Percentiles rank a stretch among this genome's conserved stretches.
phyloP scores from a whole-genome alignment of 768 basidiomycete genomes.

The Stropharia rugosoannulata region DNA sequence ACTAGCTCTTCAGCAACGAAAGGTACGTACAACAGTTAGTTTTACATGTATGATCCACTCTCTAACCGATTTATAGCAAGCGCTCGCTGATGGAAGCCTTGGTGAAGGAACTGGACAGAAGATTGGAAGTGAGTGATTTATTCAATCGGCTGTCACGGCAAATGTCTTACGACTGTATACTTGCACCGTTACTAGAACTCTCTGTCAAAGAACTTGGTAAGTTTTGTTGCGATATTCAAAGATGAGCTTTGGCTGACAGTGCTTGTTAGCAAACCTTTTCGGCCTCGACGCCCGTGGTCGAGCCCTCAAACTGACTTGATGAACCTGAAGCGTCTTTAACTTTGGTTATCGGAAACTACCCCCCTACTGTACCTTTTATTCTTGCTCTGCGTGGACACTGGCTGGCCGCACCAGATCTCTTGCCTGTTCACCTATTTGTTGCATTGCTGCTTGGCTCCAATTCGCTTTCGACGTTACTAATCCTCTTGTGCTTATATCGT shows the following conservation, averaged over 20 bases:
- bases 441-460: too few species aligned
- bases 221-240: conserved; percentile 5
- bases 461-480: too few species aligned
- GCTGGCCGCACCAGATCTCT: too few species aligned
- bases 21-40: conserved; percentile 30
- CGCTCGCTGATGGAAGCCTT: conserved; percentile 57
- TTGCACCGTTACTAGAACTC: conserved; percentile 30
- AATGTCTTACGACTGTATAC: background rate
- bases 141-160: background rate
- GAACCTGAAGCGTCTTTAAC: too few species aligned
- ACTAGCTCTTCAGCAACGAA: conserved; percentile 58
- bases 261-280: conserved; percentile 39
- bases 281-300: conserved; percentile 32
- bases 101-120: conserved; percentile 64
- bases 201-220: conserved; percentile 50
- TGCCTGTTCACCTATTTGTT: too few species aligned
- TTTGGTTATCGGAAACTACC: too few species aligned
- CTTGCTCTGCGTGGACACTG: too few species aligned
- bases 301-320: background rate
- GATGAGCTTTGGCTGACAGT: background rate
- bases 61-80: conserved; percentile 33
- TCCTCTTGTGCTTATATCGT: too few species aligned
- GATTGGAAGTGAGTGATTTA: conserved; percentile 43
- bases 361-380: too few species aligned
- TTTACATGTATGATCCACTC: background rate